These are phyloP conservation scores for Pisolithus tinctorius DNA, from an alignment of 768 basidiomycete species.

Conservation along the genomic window DNA sequence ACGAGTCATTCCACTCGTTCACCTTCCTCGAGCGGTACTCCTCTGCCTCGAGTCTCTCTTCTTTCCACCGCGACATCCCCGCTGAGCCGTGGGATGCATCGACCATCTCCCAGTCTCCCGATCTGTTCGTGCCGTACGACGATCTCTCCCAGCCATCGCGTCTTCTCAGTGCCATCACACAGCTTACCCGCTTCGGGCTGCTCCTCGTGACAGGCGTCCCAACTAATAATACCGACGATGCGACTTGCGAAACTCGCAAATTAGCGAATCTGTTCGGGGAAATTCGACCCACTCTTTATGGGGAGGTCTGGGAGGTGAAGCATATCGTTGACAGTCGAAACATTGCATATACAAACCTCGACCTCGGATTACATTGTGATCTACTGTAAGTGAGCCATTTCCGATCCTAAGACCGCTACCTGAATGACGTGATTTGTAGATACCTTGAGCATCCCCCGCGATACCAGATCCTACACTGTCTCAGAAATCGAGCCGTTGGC, in stretches of 20 bases:
- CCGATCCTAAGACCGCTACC: neutral
- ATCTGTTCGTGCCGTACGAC: conserved; percentile 53
- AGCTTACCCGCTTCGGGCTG: conserved; percentile 67
- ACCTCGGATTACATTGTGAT: conserved; percentile 90
- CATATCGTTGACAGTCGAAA: conserved; percentile 70
- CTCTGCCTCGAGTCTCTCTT: conserved; percentile 25
- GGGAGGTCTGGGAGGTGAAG: conserved; percentile 82
- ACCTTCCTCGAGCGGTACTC: conserved; percentile 47
- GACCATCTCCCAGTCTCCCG: conserved; percentile 27
- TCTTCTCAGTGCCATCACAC: conserved; percentile 55
- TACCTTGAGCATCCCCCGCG: conserved; percentile 90
- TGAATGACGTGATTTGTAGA: conserved; percentile 32
- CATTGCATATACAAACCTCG: conserved; percentile 90
- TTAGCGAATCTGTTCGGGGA: conserved; percentile 68
- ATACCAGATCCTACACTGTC: conserved; percentile 87
- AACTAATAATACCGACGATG: conserved; percentile 47
- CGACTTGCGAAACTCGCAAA: conserved; percentile 57
- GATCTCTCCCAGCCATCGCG: conserved; percentile 38
- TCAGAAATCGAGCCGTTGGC: conserved; percentile 78
- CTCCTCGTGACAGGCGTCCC: conserved; percentile 71
- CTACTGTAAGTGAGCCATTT: conserved; percentile 57
- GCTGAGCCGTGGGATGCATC: conserved; percentile 40
- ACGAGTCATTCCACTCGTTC: conserved; percentile 47
- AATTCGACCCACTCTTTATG: conserved; percentile 85
- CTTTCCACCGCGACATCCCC: conserved; percentile 40